Percentiles rank a stretch among this genome's conserved stretches.
phyloP scores from a whole-genome alignment of 208 protist species.

The Acanthamoeba culbertsoni region DNA sequence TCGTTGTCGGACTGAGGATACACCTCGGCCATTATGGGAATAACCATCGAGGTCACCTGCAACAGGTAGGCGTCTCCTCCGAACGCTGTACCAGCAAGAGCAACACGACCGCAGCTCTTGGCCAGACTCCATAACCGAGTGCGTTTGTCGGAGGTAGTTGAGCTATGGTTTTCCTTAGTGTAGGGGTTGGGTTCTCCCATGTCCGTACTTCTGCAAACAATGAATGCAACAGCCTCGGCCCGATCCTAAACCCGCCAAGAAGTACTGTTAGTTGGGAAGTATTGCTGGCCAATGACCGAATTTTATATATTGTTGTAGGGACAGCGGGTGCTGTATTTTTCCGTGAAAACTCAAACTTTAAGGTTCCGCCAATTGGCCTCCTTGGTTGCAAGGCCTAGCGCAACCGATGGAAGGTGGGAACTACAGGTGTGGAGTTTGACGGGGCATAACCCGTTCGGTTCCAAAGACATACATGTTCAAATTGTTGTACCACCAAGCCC shows the following conservation, averaged over 20 bases:
- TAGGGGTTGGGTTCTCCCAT: neutral
- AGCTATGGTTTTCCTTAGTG: too few species aligned
- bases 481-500: too few species aligned
- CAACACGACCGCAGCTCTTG: neutral
- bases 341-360: too few species aligned
- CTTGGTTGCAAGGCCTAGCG: too few species aligned
- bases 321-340: neutral
- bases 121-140: neutral
- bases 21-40: neutral
- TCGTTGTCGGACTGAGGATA: neutral
- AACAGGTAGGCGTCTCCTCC: neutral
- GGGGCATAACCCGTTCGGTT: too few species aligned
- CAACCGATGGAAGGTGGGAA: too few species aligned
- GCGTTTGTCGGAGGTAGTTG: too few species aligned
- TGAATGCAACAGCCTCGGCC: too few species aligned
- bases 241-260: neutral
- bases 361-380: too few species aligned
- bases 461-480: too few species aligned
- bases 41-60: slow-evolving; percentile 14
- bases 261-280: neutral
- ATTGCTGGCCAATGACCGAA: neutral
- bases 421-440: too few species aligned
- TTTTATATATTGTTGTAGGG: neutral
- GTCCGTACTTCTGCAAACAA: too few species aligned
- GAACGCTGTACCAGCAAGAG: neutral